Conservation (phyloP, 805 yeast species). For the Suhomyces sp. region DNA sequence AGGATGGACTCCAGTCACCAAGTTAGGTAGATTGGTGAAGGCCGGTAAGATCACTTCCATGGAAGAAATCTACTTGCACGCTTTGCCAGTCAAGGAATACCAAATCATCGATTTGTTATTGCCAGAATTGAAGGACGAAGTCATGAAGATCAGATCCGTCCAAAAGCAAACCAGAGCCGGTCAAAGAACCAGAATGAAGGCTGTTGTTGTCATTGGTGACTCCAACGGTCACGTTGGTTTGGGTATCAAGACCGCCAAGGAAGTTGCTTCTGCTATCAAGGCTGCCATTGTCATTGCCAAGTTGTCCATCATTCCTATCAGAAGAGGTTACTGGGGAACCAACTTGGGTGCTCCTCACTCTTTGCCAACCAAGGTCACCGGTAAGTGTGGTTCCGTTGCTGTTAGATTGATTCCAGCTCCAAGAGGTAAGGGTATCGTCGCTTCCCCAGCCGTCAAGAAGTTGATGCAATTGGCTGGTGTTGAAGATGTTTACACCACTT, state of each 20-base stretch:
- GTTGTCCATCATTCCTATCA: constrained; percentile 97
- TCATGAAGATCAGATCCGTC: constrained; percentile 99
- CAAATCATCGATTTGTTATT: constrained; percentile 96
- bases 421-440: constrained; percentile 99
- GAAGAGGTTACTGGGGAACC: constrained; percentile 99
- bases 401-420: constrained; percentile 99
- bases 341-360: constrained; percentile 99
- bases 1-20: constrained; percentile 99
- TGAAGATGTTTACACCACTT: constrained; percentile 98
- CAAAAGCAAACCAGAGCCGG: constrained; percentile 99
- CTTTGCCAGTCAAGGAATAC: constrained; percentile 99
- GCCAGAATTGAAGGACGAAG: constrained; percentile 96
- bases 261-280: constrained; percentile 99
- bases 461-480: constrained; percentile 99
- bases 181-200: constrained; percentile 99
- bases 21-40: constrained; percentile 99
- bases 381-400: constrained; percentile 99
- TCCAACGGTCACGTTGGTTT: constrained; percentile 99
- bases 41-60: constrained; percentile 95
- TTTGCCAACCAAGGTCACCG: constrained; percentile 95
- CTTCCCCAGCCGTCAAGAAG: constrained; percentile 99
- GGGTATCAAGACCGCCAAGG: constrained; percentile 99
- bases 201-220: constrained; percentile 99
- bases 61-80: constrained; percentile 99
- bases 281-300: constrained; percentile 99